phyloP scores from a whole-genome alignment of 805 yeast genomes.

The Sungouiella blattae region DNA sequence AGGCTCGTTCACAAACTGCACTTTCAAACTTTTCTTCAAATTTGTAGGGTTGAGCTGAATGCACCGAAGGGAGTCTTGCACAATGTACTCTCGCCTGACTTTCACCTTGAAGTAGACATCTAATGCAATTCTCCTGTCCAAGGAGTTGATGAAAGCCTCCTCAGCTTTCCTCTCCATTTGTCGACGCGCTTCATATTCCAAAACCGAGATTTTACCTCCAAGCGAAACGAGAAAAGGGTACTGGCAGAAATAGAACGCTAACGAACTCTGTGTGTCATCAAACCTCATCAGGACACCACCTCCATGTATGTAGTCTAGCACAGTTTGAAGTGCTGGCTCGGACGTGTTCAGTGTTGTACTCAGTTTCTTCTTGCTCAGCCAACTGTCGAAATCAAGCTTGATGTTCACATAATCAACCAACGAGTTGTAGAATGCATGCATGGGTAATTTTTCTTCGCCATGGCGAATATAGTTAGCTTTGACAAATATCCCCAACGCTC shows the following conservation, averaged over 20 bases:
- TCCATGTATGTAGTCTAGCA: constrained; percentile 49
- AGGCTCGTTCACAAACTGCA: constrained; percentile 82
- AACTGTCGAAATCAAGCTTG: constrained; percentile 75
- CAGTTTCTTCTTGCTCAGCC: constrained; percentile 46
- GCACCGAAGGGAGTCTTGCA: constrained; percentile 70
- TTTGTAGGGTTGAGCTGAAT: constrained; percentile 55
- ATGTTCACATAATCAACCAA: constrained; percentile 77
- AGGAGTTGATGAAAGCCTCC: constrained; percentile 76
- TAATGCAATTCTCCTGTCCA: constrained; percentile 56
- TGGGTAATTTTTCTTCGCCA: constrained; percentile 17
- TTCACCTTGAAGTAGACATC: constrained; percentile 67
- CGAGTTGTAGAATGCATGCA: constrained; percentile 66
- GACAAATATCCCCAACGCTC: constrained; percentile 52
- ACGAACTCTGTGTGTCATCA: constrained; percentile 13
- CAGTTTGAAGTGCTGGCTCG: constrained; percentile 36
- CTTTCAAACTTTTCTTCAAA: constrained; percentile 68
- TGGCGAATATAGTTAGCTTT: constrained; percentile 45
- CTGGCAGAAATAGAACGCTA: constrained; percentile 65
- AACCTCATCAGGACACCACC: constrained; percentile 6
- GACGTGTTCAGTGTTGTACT: constrained; percentile 2
- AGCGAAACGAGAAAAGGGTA: constrained; percentile 79
- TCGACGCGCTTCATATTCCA: constrained; percentile 77
- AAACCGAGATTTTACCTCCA: constrained; percentile 75
- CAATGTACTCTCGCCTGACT: constrained; percentile 64
- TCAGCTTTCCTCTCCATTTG: constrained; percentile 87